A percentile compares a stretch with the other conserved stretches of the same genome.
These are phyloP conservation scores for Trichosporon faecale DNA, from an alignment of 1,284 basidiomycete genomes.

Conservation along the genomic window DNA sequence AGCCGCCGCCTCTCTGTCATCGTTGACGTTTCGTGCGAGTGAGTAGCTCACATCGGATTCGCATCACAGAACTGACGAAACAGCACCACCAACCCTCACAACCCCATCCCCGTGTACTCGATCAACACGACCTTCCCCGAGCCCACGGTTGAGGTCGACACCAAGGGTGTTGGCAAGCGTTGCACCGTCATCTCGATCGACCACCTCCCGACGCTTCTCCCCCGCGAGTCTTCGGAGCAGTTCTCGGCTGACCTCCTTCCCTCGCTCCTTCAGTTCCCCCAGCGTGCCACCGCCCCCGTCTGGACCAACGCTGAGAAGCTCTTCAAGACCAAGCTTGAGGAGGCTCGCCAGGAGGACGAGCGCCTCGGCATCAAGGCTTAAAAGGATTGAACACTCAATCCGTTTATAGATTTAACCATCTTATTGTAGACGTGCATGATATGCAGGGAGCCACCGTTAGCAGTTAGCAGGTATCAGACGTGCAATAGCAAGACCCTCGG, in stretches of 20 bases:
- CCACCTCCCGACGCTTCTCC: constrained; percentile 87
- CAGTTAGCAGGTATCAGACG: too few relatives aligned
- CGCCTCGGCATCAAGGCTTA: constrained; percentile 43
- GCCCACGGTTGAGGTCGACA: constrained; percentile 84
- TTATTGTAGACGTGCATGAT: constrained; percentile 6
- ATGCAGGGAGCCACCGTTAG: neutral
- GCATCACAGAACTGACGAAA: neutral
- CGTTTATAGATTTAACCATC: constrained; percentile 1
- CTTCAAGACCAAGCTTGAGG: constrained; percentile 71
- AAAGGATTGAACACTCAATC: neutral
- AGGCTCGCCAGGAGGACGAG: constrained; percentile 48
- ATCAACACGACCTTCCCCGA: constrained; percentile 94
- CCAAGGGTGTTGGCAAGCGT: constrained; percentile 59
- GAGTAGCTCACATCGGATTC: constrained; percentile 21
- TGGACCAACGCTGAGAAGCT: constrained; percentile 89
- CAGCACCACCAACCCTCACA: constrained; percentile 92
- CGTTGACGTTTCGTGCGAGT: constrained; percentile 97
- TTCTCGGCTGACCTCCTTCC: constrained; percentile 89
- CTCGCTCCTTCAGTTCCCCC: constrained; percentile 73
- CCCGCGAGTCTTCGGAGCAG: constrained; percentile 93
- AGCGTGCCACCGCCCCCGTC: constrained; percentile 66
- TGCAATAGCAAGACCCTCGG: too few relatives aligned
- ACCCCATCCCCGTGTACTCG: constrained; percentile 93
- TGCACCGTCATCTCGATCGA: constrained; percentile 92
- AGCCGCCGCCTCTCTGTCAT: constrained; percentile 73